Percentiles rank a stretch among this genome's conserved stretches.
phyloP scores from a whole-genome alignment of 2,329 filamentous ascomycete genomes.

The Colletotrichum kahawae region DNA sequence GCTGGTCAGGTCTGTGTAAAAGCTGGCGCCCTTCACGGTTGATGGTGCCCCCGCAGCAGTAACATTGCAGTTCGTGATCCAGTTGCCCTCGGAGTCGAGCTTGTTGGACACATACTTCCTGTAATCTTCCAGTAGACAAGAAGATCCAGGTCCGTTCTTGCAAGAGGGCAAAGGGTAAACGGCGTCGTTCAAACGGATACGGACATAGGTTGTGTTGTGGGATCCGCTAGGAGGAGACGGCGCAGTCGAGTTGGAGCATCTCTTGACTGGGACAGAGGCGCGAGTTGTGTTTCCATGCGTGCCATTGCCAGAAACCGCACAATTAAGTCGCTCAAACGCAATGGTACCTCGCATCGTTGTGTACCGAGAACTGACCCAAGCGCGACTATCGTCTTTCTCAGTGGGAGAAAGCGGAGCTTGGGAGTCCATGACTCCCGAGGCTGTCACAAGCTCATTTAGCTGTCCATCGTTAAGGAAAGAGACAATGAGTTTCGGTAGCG shows the following conservation, averaged over 20 bases:
- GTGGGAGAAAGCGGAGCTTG: slow-evolving; percentile 54
- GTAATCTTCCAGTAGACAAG: slow-evolving; percentile 54
- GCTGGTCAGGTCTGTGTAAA: slow-evolving; percentile 48
- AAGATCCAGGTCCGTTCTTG: slow-evolving; percentile 58
- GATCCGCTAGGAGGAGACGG: slow-evolving; percentile 3
- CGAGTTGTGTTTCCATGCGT: slow-evolving; percentile 4
- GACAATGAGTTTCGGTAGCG: slow-evolving; percentile 61
- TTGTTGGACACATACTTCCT: slow-evolving; percentile 48
- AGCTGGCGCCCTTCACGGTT: slow-evolving; percentile 50
- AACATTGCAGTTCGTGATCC: slow-evolving; percentile 52
- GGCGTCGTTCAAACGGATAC: slow-evolving; percentile 66
- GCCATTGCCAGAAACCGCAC: slow-evolving; percentile 31
- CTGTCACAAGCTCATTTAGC: slow-evolving; percentile 64
- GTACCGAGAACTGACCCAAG: slow-evolving; percentile 61
- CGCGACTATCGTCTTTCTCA: slow-evolving; percentile 48
- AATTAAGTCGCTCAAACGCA: slow-evolving; percentile 67
- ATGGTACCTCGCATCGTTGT: slow-evolving; percentile 70
- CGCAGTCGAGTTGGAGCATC: not conserved
- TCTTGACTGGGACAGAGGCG: not conserved
- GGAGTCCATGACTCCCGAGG: slow-evolving; percentile 65
- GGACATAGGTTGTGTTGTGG: slow-evolving; percentile 50
- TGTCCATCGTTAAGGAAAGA: slow-evolving; percentile 72
- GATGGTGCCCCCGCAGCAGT: slow-evolving; percentile 43
- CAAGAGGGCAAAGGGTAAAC: slow-evolving; percentile 65
- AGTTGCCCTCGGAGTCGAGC: slow-evolving; percentile 53